Percentiles rank a stretch among this genome's conserved stretches.
phyloP scores from a whole-genome alignment of 495 filamentous ascomycete genomes.

The Peziza echinospora region DNA sequence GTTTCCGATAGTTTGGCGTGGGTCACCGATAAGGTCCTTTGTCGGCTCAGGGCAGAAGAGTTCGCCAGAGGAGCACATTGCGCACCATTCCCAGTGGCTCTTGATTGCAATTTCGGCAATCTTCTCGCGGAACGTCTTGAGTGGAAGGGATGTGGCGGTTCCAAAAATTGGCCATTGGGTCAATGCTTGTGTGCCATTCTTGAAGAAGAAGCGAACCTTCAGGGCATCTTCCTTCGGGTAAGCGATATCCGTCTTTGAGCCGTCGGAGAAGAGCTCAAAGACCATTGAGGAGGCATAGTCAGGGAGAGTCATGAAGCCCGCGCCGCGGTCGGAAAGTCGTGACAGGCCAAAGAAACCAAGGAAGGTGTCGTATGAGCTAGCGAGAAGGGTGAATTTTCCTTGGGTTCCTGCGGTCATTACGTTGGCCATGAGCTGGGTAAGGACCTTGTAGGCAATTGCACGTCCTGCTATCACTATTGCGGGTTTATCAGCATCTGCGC shows the following conservation, averaged over 20 bases:
- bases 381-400: slow-evolving; percentile 39
- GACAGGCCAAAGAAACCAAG: slow-evolving; percentile 54
- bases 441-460: slow-evolving; percentile 42
- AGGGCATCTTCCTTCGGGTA: slow-evolving; percentile 37
- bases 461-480: slow-evolving; percentile 29
- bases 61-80: slow-evolving; percentile 37
- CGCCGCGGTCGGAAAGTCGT: slow-evolving; percentile 30
- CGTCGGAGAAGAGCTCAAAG: slow-evolving; percentile 53
- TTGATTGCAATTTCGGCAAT: slow-evolving; percentile 40
- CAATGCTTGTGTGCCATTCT: slow-evolving; percentile 49
- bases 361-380: slow-evolving; percentile 51
- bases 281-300: slow-evolving; percentile 45
- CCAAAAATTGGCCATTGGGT: slow-evolving; percentile 46
- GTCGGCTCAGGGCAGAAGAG: slow-evolving; percentile 33
- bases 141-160: slow-evolving; percentile 30
- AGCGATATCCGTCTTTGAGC: slow-evolving; percentile 15
- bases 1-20: too few species aligned
- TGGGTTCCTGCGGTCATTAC: slow-evolving; percentile 29
- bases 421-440: slow-evolving; percentile 36
- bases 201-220: slow-evolving; percentile 53
- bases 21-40: too few species aligned
- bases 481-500: slow-evolving; percentile 26
- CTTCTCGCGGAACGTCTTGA: slow-evolving; percentile 36
- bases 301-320: slow-evolving; percentile 47
- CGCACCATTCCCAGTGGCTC: slow-evolving; percentile 45